These are phyloP conservation scores for Wilcoxina mikolae DNA, from an alignment of 495 filamentous ascomycete species.

Conservation along the genomic window DNA sequence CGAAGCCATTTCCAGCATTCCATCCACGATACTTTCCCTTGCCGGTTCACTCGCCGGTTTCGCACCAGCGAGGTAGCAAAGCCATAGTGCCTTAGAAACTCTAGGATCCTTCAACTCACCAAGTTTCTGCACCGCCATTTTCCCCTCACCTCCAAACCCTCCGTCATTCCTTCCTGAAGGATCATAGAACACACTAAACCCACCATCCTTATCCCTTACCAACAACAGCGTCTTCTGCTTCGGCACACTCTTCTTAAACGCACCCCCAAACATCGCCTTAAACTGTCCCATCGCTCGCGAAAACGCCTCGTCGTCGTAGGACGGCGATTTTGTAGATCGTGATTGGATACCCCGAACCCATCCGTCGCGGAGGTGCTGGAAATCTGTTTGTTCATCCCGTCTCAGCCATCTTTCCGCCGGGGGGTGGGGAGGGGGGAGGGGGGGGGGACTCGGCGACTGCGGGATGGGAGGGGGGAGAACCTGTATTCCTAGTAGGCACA, in stretches of 20 bases:
- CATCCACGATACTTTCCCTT: constrained; percentile 68
- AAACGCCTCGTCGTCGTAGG: constrained; percentile 50
- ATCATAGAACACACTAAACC: constrained; percentile 54
- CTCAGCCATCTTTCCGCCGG: background rate
- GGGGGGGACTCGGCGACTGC: background rate
- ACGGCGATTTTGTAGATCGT: constrained; percentile 39
- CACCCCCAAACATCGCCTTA: constrained; percentile 59
- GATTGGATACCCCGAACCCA: constrained; percentile 72
- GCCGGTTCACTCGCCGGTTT: constrained; percentile 74
- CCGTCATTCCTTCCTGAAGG: constrained; percentile 29
- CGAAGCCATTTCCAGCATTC: constrained; percentile 75
- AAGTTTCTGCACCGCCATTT: constrained; percentile 37
- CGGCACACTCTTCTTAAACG: constrained; percentile 47
- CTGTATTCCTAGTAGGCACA: constrained; percentile 68
- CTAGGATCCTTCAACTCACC: constrained; percentile 64
- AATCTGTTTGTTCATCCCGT: constrained; percentile 37
- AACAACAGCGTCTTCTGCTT: constrained; percentile 63
- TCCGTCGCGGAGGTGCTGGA: constrained; percentile 77
- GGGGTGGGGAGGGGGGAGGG: background rate
- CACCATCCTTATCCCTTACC: constrained; percentile 49
- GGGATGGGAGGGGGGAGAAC: no score
- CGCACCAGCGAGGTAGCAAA: constrained; percentile 76
- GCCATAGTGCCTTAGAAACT: constrained; percentile 66
- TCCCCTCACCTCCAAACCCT: constrained; percentile 31
- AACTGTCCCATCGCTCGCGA: constrained; percentile 56